phyloP scores from a whole-genome alignment of 2,329 filamentous ascomycete species.

The Calcarisporium arbuscula region DNA sequence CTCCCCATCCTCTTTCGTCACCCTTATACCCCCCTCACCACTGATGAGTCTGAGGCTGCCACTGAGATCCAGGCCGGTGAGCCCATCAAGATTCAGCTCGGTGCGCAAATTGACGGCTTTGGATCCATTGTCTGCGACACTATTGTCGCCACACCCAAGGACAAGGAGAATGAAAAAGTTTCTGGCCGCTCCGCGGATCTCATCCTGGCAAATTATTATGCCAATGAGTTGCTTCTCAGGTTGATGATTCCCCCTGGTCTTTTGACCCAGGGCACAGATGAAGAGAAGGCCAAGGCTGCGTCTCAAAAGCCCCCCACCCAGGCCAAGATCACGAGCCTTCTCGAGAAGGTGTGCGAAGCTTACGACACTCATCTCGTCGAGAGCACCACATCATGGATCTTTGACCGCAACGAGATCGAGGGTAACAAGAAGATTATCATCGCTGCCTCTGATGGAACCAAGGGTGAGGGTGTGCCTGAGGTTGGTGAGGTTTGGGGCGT shows the following conservation, averaged over 20 bases:
- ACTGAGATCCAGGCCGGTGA: slow-evolving; percentile 77
- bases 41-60: slow-evolving; percentile 79
- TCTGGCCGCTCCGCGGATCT: slow-evolving; percentile 79
- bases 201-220: slow-evolving; percentile 84
- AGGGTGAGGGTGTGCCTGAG: slow-evolving; percentile 84
- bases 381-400: slow-evolving; percentile 96
- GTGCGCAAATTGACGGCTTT: slow-evolving; percentile 96
- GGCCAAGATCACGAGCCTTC: slow-evolving; percentile 74
- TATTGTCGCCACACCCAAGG: slow-evolving; percentile 62
- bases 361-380: slow-evolving; percentile 93
- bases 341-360: slow-evolving; percentile 86
- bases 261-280: slow-evolving; percentile 74
- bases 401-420: slow-evolving; percentile 96
- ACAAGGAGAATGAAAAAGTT: slow-evolving; percentile 56
- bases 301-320: slow-evolving; percentile 79
- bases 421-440: slow-evolving; percentile 96
- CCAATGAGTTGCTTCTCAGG: slow-evolving; percentile 88
- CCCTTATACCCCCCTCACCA: slow-evolving; percentile 86
- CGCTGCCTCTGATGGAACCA: slow-evolving; percentile 75
- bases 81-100: slow-evolving; percentile 95
- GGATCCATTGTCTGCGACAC: slow-evolving; percentile 95
- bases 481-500: slow-evolving; percentile 96
- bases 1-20: slow-evolving; percentile 89
- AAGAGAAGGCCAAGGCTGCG: slow-evolving; percentile 90
- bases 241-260: slow-evolving; percentile 89